Percentiles rank a stretch among this genome's conserved stretches.
Evolutionary conservation across 2,329 filamentous ascomycete species (phyloP).

Genomic region (Seiridium unicorne): DNA sequence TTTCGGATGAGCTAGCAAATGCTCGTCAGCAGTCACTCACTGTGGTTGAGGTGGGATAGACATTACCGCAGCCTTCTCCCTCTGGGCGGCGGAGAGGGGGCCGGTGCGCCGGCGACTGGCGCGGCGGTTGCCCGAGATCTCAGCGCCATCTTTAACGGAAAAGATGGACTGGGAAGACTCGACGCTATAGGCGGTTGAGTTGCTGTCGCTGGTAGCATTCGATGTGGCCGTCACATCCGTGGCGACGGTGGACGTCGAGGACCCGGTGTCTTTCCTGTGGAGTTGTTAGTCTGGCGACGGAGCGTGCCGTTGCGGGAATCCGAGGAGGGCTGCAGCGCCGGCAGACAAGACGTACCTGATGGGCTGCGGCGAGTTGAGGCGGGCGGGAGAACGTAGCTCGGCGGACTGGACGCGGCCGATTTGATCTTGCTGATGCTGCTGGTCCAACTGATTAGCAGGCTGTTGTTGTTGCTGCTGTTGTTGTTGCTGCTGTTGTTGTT

Average conservation of each 20-base stretch:
- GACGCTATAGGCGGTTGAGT: constrained; percentile 50
- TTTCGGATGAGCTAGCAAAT: constrained; percentile 43
- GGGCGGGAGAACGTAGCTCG: constrained; percentile 9
- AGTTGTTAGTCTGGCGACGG: not conserved
- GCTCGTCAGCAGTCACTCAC: not conserved
- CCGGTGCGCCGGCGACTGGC: constrained; percentile 58
- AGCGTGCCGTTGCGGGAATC: no score
- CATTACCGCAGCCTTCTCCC: constrained; percentile 54
- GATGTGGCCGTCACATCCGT: constrained; percentile 38
- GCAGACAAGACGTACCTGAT: constrained; percentile 49
- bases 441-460: not conserved
- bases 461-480: constrained; percentile 12
- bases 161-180: constrained; percentile 56
- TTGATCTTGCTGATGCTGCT: constrained; percentile 1
- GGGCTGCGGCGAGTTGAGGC: constrained; percentile 24
- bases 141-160: constrained; percentile 53
- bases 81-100: constrained; percentile 55
- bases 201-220: constrained; percentile 41
- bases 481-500: constrained; percentile 15
- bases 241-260: constrained; percentile 51
- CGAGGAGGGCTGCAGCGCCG: not conserved
- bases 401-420: not conserved
- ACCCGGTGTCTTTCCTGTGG: constrained; percentile 47
- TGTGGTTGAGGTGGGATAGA: no score
- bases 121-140: constrained; percentile 51